phyloP scores from a whole-genome alignment of 306 rosid species.

The Vicia villosa region DNA sequence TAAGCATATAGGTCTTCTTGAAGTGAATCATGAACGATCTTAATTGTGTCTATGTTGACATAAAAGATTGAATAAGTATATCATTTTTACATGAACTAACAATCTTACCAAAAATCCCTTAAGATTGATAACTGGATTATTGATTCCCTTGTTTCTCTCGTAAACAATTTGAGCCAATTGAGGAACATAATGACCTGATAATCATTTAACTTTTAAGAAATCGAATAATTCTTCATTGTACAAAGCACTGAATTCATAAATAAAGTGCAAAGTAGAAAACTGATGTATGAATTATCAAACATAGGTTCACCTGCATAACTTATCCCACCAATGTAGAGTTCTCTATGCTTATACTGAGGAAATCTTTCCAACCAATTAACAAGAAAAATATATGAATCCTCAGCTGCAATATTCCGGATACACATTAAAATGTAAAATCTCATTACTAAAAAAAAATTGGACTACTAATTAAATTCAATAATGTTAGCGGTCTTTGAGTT shows the following conservation, averaged over 20 bases:
- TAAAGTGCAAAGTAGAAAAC: not conserved
- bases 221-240: constrained; percentile 20
- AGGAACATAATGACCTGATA: constrained; percentile 93
- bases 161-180: constrained; percentile 81
- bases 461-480: too few species aligned
- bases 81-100: not conserved
- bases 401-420: constrained; percentile 60
- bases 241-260: not conserved
- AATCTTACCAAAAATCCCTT: constrained; percentile 89
- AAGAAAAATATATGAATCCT: constrained; percentile 81
- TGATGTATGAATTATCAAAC: not conserved
- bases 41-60: too few species aligned
- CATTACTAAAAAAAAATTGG: not conserved
- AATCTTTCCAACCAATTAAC: constrained; percentile 94
- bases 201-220: not conserved
- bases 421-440: constrained; percentile 18
- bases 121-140: constrained; percentile 75
- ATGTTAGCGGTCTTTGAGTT: too few species aligned
- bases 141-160: constrained; percentile 67
- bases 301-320: constrained; percentile 85
- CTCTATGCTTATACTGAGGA: constrained; percentile 82
- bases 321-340: constrained; percentile 94
- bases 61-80: not conserved
- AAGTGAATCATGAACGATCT: too few species aligned
- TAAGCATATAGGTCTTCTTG: not conserved